Conservation (phyloP, 108 stramenopile genomes). For the Hondaea fermentalgiana region DNA sequence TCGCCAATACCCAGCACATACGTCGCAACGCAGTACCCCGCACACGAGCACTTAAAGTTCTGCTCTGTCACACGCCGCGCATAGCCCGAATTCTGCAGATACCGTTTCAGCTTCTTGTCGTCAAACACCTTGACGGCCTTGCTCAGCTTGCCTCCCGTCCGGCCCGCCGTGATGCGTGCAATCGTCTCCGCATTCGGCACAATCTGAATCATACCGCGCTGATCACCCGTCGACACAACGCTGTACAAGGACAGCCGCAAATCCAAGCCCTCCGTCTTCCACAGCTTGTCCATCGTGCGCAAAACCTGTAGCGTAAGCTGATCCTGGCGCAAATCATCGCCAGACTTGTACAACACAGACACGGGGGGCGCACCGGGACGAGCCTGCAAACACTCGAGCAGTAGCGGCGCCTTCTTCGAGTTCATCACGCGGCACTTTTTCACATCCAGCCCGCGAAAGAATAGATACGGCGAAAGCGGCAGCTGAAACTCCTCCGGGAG, state of each 20-base stretch:
- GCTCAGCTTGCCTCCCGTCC: background rate
- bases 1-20: constrained; percentile 59
- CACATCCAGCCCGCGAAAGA: constrained; percentile 21
- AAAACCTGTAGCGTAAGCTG: constrained; percentile 55
- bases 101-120: constrained; percentile 12
- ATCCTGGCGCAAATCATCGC: constrained; percentile 61
- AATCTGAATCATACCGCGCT: constrained; percentile 48
- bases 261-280: constrained; percentile 44
- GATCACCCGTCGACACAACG: constrained; percentile 45
- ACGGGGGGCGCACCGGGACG: constrained; percentile 6
- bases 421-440: constrained; percentile 39
- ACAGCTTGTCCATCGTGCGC: constrained; percentile 51
- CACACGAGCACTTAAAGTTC: constrained; percentile 30
- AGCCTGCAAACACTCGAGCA: constrained; percentile 25
- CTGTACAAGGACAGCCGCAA: constrained; percentile 36
- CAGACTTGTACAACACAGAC: constrained; percentile 45
- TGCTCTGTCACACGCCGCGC: background rate
- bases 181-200: constrained; percentile 42
- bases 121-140: constrained; percentile 13
- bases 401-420: constrained; percentile 38
- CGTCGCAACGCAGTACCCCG: constrained; percentile 59
- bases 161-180: constrained; percentile 29
- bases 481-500: constrained; percentile 37
- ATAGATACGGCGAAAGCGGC: constrained; percentile 26
- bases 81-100: background rate